A percentile compares a stretch with the other conserved stretches of the same genome.
Conservation (phyloP, 2,329 filamentous ascomycete species). For the Fusarium buharicum region DNA sequence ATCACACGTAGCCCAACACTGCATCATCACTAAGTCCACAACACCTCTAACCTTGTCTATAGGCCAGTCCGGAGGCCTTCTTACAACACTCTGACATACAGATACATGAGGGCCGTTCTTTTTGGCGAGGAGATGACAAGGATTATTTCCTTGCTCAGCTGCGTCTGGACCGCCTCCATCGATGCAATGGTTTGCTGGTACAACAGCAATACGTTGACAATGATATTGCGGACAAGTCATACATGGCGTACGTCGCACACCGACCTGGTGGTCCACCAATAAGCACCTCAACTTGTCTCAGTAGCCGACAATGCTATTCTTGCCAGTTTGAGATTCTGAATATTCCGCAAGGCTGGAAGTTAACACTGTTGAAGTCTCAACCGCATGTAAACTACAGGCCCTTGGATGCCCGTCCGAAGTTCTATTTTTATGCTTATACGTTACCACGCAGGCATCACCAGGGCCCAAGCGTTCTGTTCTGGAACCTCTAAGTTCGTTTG, state of each 20-base stretch:
- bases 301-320: constrained; percentile 17
- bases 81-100: constrained; percentile 9
- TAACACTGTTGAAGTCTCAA: constrained; percentile 3
- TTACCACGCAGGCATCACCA: not conserved
- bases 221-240: constrained; percentile 27
- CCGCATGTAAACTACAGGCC: not conserved
- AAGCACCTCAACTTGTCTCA: constrained; percentile 19
- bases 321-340: constrained; percentile 1
- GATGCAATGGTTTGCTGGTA: constrained; percentile 23
- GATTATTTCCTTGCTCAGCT: constrained; percentile 20
- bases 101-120: constrained; percentile 1
- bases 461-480: constrained; percentile 29
- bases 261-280: constrained; percentile 17
- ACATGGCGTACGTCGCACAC: constrained; percentile 6
- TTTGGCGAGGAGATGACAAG: constrained; percentile 13
- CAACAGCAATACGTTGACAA: constrained; percentile 11
- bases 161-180: constrained; percentile 30
- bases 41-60: constrained; percentile 30
- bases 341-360: not conserved
- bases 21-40: constrained; percentile 25
- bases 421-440: constrained; percentile 19
- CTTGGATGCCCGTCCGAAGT: constrained; percentile 11
- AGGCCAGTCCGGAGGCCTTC: constrained; percentile 29
- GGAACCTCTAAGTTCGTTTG: constrained; percentile 14
- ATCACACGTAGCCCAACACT: constrained; percentile 40